Evolutionary conservation across 805 yeast genomes (phyloP).

Genomic region (Suhomyces sp.): DNA sequence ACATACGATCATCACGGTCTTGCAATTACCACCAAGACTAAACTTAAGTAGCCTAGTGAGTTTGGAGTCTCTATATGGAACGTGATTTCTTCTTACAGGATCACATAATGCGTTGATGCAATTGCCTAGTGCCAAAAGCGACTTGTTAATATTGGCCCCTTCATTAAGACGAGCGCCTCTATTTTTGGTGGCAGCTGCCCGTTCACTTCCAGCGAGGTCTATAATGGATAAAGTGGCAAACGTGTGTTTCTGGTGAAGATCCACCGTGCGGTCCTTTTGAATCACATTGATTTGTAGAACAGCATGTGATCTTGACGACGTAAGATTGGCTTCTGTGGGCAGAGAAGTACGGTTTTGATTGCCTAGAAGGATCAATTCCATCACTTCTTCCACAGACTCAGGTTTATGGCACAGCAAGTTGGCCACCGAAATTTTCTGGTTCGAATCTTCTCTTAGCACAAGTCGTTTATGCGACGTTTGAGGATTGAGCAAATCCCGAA

Average conservation of each 20-base stretch:
- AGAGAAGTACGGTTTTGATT: slow-evolving; percentile 76
- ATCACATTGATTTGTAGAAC: slow-evolving; percentile 77
- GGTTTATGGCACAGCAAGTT: slow-evolving; percentile 68
- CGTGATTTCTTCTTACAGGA: slow-evolving; percentile 61
- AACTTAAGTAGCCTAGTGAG: slow-evolving; percentile 82
- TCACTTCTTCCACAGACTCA: slow-evolving; percentile 61
- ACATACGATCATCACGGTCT: slow-evolving; percentile 95
- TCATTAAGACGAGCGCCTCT: slow-evolving; percentile 78
- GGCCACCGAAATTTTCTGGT: slow-evolving; percentile 63
- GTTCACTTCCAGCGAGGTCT: slow-evolving; percentile 92
- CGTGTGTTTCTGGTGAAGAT: slow-evolving; percentile 62
- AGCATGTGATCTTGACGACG: slow-evolving; percentile 92
- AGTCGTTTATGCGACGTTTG: slow-evolving; percentile 44
- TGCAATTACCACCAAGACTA: slow-evolving; percentile 91
- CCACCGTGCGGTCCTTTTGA: slow-evolving; percentile 59
- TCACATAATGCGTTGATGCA: slow-evolving; percentile 91
- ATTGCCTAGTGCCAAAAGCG: slow-evolving; percentile 85
- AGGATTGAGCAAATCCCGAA: slow-evolving; percentile 73
- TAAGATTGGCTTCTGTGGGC: slow-evolving; percentile 87
- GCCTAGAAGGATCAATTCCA: slow-evolving; percentile 72
- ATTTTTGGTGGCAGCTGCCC: slow-evolving; percentile 88
- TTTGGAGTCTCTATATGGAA: slow-evolving; percentile 90
- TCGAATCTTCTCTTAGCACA: slow-evolving; percentile 68
- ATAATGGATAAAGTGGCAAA: slow-evolving; percentile 82
- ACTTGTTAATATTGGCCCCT: slow-evolving; percentile 91